phyloP scores from a whole-genome alignment of 2,329 filamentous ascomycete genomes.

The Helotiales sp. region DNA sequence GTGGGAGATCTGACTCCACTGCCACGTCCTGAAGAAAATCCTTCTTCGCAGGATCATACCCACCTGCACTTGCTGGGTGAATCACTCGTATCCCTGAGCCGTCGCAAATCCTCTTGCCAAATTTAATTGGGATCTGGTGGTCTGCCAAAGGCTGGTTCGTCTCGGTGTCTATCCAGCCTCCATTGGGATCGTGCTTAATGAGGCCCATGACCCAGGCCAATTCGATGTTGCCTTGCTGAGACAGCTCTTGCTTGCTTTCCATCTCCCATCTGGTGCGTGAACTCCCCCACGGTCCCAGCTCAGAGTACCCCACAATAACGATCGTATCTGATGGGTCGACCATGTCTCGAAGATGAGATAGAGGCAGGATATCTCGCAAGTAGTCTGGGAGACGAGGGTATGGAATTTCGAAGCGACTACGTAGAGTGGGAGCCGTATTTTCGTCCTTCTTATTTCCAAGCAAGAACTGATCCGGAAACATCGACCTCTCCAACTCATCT shows the following conservation, averaged over 20 bases:
- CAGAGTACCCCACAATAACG: constrained; percentile 77
- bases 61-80: constrained; percentile 53
- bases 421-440: too few species aligned
- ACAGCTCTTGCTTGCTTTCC: constrained; percentile 93
- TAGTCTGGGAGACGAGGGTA: too few species aligned
- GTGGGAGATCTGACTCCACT: constrained; percentile 91
- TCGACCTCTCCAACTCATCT: constrained; percentile 80
- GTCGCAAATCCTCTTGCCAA: constrained; percentile 90
- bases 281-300: constrained; percentile 95
- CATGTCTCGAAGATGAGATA: constrained; percentile 86
- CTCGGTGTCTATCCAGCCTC: constrained; percentile 85
- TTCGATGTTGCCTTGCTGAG: constrained; percentile 91
- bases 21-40: constrained; percentile 94
- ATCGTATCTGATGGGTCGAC: constrained; percentile 6
- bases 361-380: constrained; percentile 84
- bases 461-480: constrained; percentile 83
- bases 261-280: constrained; percentile 97
- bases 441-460: too few species aligned
- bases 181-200: constrained; percentile 91
- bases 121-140: too few species aligned
- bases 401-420: too few species aligned
- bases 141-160: too few species aligned
- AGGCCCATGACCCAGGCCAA: constrained; percentile 99
- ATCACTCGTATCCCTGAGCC: constrained; percentile 87
- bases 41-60: constrained; percentile 96